A percentile compares a stretch with the other conserved stretches of the same genome.
phyloP scores from a whole-genome alignment of 805 yeast species.

The Hanseniaspora thailandica region DNA sequence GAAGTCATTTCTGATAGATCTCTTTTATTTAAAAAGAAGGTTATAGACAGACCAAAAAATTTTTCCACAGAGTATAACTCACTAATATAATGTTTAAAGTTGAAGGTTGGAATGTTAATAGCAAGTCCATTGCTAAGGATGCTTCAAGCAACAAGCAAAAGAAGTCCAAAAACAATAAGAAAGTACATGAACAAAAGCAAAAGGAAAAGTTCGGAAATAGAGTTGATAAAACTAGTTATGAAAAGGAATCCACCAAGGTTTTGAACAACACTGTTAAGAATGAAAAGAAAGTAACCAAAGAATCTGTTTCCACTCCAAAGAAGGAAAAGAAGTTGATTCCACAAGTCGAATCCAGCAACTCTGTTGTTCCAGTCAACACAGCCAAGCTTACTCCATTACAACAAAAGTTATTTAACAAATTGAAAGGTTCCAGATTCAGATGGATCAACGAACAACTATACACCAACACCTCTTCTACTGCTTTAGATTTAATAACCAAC shows the following conservation, averaged over 20 bases:
- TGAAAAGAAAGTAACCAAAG: background rate
- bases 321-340: background rate
- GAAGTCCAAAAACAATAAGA: conserved; percentile 10
- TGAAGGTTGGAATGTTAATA: conserved; percentile 11
- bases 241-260: background rate
- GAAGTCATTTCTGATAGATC: no score
- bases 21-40: no score
- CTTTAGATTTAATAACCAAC: conserved; percentile 55
- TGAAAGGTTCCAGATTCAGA: conserved; percentile 89
- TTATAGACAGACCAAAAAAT: background rate
- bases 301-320: background rate
- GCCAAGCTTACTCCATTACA: conserved; percentile 69
- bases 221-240: background rate
- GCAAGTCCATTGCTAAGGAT: conserved; percentile 11
- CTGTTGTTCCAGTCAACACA: background rate
- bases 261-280: background rate
- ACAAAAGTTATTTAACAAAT: conserved; percentile 87
- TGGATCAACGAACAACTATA: conserved; percentile 98
- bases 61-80: background rate
- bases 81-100: conserved; percentile 12
- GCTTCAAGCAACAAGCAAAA: conserved; percentile 6
- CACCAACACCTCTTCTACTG: conserved; percentile 68
- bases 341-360: background rate
- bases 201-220: background rate
- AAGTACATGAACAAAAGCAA: conserved; percentile 6